These are phyloP conservation scores for Aspergillus uvarum DNA, from an alignment of 2,329 filamentous ascomycete genomes.

Conservation along the genomic window DNA sequence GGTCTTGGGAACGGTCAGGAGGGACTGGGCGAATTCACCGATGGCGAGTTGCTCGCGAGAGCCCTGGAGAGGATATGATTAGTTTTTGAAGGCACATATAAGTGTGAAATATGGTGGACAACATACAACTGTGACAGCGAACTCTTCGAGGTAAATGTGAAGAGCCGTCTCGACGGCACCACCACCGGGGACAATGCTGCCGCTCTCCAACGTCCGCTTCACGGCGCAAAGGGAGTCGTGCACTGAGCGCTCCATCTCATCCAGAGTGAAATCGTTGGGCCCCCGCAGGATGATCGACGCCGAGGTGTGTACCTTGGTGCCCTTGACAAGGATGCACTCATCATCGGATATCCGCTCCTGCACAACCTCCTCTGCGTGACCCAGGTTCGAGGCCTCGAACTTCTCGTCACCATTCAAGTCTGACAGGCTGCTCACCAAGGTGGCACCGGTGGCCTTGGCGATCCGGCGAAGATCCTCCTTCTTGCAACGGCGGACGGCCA, in stretches of 20 bases:
- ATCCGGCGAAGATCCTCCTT: slow-evolving; percentile 97
- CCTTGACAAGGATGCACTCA: slow-evolving; percentile 95
- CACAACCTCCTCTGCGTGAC: slow-evolving; percentile 90
- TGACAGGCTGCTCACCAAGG: slow-evolving; percentile 86
- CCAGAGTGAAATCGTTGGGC: slow-evolving; percentile 91
- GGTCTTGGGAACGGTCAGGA: slow-evolving; percentile 93
- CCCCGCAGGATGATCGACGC: slow-evolving; percentile 95
- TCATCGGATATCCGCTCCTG: slow-evolving; percentile 99
- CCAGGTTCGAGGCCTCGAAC: slow-evolving; percentile 86
- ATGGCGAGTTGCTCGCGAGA: slow-evolving; percentile 97
- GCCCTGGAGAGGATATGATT: slow-evolving; percentile 48
- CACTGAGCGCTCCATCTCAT: slow-evolving; percentile 98
- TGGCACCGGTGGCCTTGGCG: slow-evolving; percentile 92
- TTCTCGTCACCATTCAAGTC: slow-evolving; percentile 97
- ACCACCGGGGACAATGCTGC: slow-evolving; percentile 92
- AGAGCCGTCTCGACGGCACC: slow-evolving; percentile 98
- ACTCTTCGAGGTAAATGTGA: slow-evolving; percentile 98
- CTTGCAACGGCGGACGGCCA: slow-evolving; percentile 95
- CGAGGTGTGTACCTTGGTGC: slow-evolving; percentile 89
- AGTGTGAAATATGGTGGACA: not conserved
- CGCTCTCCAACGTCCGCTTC: slow-evolving; percentile 94
- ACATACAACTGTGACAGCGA: slow-evolving; percentile 86
- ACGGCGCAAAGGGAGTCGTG: slow-evolving; percentile 96
- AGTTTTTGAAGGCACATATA: not conserved
- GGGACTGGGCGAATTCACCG: slow-evolving; percentile 91